These are phyloP conservation scores for Rhynchospora tenuis DNA, from an alignment of 176 grass and related monocot species.

Conservation along the genomic window DNA sequence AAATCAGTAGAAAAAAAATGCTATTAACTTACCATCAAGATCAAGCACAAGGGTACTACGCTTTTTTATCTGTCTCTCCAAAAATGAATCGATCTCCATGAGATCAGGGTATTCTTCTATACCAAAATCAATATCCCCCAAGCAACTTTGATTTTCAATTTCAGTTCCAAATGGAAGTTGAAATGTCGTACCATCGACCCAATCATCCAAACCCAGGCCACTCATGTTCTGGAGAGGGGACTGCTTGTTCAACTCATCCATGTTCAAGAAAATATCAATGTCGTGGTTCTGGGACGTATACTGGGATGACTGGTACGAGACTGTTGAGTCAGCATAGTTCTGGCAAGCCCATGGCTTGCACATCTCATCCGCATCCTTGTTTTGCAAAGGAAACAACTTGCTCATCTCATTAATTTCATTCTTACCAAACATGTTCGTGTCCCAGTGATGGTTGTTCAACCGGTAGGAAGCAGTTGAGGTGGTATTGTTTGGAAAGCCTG, in stretches of 20 bases:
- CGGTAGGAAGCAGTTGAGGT: constrained; percentile 16
- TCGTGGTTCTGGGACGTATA: neutral
- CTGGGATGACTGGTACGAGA: neutral
- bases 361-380: constrained; percentile 16
- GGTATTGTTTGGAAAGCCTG: constrained; percentile 68
- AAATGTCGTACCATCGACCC: no score
- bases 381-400: constrained; percentile 42
- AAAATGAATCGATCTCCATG: constrained; percentile 45
- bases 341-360: neutral
- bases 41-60: constrained; percentile 82
- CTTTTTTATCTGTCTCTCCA: constrained; percentile 26
- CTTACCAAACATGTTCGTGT: neutral
- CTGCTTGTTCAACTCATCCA: neutral
- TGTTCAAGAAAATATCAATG: neutral
- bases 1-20: constrained; percentile 8
- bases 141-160: constrained; percentile 36
- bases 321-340: neutral
- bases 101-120: constrained; percentile 42
- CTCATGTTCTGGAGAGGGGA: constrained; percentile 25
- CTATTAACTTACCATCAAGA: constrained; percentile 68
- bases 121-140: constrained; percentile 37
- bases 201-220: constrained; percentile 27
- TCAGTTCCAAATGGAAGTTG: constrained; percentile 28
- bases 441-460: neutral
- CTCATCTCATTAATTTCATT: constrained; percentile 59